A percentile compares a stretch with the other conserved stretches of the same genome.
phyloP scores from a whole-genome alignment of 2,329 filamentous ascomycete species.

The Diaporthe longicolla region DNA sequence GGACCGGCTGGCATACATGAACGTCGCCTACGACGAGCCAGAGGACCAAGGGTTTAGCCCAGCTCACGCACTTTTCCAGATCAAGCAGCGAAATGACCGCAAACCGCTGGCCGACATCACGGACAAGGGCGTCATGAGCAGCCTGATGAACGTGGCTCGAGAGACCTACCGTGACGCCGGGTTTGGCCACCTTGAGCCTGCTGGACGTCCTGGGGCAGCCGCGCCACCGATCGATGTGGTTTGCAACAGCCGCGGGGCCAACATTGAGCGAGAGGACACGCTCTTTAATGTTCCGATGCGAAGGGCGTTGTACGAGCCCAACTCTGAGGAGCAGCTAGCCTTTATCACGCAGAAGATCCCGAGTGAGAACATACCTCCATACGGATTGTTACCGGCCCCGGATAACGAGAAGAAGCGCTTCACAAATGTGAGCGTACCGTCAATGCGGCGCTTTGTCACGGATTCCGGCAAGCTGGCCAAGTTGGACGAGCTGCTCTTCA shows the following conservation, averaged over 20 bases:
- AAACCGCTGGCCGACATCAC: conserved; percentile 78
- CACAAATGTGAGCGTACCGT: conserved; percentile 92
- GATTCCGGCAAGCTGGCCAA: conserved; percentile 97
- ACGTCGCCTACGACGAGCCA: conserved; percentile 78
- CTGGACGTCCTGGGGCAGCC: conserved; percentile 81
- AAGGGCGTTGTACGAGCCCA: conserved; percentile 79
- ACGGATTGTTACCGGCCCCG: conserved; percentile 80
- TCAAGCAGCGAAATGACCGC: conserved; percentile 78
- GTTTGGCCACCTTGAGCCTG: conserved; percentile 84
- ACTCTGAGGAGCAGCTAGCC: conserved; percentile 76
- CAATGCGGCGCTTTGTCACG: conserved; percentile 97
- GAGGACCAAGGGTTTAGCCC: conserved; percentile 76
- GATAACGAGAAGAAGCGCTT: conserved; percentile 87
- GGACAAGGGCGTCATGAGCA: conserved; percentile 78
- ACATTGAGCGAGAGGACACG: conserved; percentile 77
- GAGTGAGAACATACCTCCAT: conserved; percentile 72
- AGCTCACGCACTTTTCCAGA: conserved; percentile 84
- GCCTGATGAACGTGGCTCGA: conserved; percentile 84
- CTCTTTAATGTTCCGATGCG: conserved; percentile 86
- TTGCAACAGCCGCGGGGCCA: conserved; percentile 76
- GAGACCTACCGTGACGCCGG: conserved; percentile 77
- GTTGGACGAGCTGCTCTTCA: conserved; percentile 86
- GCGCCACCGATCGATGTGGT: conserved; percentile 89
- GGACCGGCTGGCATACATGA: conserved; percentile 75
- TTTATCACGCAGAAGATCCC: conserved; percentile 82